Base-by-base conservation (phyloP, 495 filamentous ascomycete species). In the Acidomyces sp. region DNA sequence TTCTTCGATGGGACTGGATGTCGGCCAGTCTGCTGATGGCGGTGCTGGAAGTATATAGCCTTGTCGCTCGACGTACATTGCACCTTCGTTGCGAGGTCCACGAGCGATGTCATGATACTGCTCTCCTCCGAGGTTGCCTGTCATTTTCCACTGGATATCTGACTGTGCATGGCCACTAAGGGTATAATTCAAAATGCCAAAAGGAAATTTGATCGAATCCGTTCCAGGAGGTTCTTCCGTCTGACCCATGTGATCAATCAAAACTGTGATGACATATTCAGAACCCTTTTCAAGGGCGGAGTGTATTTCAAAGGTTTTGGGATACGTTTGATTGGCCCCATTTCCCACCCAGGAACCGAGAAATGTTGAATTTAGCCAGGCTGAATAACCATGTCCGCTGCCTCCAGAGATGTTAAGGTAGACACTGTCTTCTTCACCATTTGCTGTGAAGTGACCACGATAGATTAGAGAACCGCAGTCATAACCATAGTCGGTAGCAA, bases 21-120 rank as follows among this genome's bases (percentile, higher is more conserved):
- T 34, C 18, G 52, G 49, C 67, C 73, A 81, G 34, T 4, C 49
- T 49, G 19, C 56, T 23, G 20, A 44, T 68, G 11, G 75, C 16
- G 77, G 68, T 13, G 65, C 55, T 0, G 81, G 79, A 18, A 77
- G 69, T 50, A 82, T 77, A 55, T 64, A 80, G 3, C 81, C 82
- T 46, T 78, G 70, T 13, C 82, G 65, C 53, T 86, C 82, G 13
- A 70, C 69, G 45, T 64, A 83, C 11, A 83, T 53, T 2, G 73
- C 80, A 19, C 81, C 81, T 55, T 87, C 83, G 49, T 90, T 90
- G 24, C 85, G 53, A 2, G 80, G 82, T 7, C 83, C 82, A 25
- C 80, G 73, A 1, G 60, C 57, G 15, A 64, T 61, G 49, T 90
- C 83, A 0, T 47, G 25, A 56, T 82, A 85, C 32, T 76, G 57